phyloP scores from a whole-genome alignment of 305 asterid genomes.

The Fraxinus nigra region DNA sequence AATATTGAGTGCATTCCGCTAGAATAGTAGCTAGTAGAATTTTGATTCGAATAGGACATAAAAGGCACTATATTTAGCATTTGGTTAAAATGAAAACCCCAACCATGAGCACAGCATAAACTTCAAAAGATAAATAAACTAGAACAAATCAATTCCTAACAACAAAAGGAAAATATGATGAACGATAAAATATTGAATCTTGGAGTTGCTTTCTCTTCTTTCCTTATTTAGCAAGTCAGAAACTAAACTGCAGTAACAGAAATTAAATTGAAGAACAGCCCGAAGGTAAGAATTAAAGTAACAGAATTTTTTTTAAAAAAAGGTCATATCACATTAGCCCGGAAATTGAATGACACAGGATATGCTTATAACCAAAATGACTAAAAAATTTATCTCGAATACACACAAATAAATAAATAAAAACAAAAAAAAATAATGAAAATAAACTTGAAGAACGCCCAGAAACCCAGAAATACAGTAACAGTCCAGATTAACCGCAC shows the following conservation, averaged over 20 bases:
- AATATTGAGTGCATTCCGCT: not conserved
- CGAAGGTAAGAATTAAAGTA: not conserved
- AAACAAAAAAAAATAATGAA: not conserved
- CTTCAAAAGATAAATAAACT: not conserved
- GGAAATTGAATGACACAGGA: not conserved
- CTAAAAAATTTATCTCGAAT: not conserved
- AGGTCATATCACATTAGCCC: not conserved
- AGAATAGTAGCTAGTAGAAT: not conserved
- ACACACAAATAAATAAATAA: not conserved
- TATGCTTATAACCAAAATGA: not conserved
- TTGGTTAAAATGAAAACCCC: not conserved
- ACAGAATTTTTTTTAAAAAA: not conserved
- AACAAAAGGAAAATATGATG: not conserved
- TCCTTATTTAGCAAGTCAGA: not conserved
- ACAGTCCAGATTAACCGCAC: slow-evolving; percentile 1
- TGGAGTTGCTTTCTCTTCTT: not conserved
- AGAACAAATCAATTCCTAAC: not conserved
- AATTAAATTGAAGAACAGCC: not conserved
- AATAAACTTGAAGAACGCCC: not conserved
- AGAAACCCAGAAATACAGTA: not conserved
- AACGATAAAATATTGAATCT: not conserved
- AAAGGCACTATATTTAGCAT: not conserved
- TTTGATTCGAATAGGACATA: not conserved
- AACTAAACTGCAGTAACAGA: not conserved
- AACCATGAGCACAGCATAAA: not conserved